These are phyloP conservation scores for Albifimbria verrucaria DNA, from an alignment of 2,329 filamentous ascomycete species.

Conservation along the genomic window DNA sequence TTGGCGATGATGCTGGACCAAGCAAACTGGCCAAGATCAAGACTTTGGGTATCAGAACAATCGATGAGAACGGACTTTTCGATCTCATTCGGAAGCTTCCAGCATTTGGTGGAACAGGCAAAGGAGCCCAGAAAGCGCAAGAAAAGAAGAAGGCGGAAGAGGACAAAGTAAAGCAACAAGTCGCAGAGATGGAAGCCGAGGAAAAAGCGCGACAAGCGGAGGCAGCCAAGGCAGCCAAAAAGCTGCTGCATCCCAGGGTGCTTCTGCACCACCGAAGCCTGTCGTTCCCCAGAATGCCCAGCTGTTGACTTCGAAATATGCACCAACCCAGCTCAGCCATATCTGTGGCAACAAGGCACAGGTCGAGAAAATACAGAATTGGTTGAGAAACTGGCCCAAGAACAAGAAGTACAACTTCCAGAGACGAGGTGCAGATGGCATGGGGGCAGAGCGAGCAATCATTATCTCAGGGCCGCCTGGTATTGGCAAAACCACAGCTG, in stretches of 20 bases:
- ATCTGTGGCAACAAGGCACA: slow-evolving; percentile 93
- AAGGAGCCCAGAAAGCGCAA: slow-evolving; percentile 79
- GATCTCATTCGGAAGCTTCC: slow-evolving; percentile 78
- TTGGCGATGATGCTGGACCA: slow-evolving; percentile 87
- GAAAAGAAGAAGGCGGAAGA: slow-evolving; percentile 85
- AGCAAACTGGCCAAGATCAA: slow-evolving; percentile 88
- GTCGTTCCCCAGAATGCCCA: slow-evolving; percentile 50
- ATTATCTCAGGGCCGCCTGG: slow-evolving; percentile 94
- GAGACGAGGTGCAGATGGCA: slow-evolving; percentile 77
- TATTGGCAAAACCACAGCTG: slow-evolving; percentile 96
- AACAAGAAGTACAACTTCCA: slow-evolving; percentile 79
- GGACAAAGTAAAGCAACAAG: slow-evolving; percentile 75
- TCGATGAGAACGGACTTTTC: slow-evolving; percentile 90
- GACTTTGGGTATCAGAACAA: slow-evolving; percentile 78
- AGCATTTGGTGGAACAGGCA: slow-evolving; percentile 81
- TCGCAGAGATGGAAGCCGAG: slow-evolving; percentile 80
- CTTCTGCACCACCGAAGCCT: slow-evolving; percentile 17
- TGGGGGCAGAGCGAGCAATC: slow-evolving; percentile 79
- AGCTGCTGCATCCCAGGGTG: slow-evolving; percentile 28
- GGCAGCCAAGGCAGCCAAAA: slow-evolving; percentile 47
- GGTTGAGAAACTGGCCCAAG: slow-evolving; percentile 81
- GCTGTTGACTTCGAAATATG: slow-evolving; percentile 94
- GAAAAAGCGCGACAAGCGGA: slow-evolving; percentile 60
- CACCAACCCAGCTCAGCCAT: slow-evolving; percentile 76
- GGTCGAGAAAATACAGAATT: slow-evolving; percentile 85